Base-by-base conservation (phyloP, 2,329 filamentous ascomycete species). In the Trichoderma lentiforme region DNA sequence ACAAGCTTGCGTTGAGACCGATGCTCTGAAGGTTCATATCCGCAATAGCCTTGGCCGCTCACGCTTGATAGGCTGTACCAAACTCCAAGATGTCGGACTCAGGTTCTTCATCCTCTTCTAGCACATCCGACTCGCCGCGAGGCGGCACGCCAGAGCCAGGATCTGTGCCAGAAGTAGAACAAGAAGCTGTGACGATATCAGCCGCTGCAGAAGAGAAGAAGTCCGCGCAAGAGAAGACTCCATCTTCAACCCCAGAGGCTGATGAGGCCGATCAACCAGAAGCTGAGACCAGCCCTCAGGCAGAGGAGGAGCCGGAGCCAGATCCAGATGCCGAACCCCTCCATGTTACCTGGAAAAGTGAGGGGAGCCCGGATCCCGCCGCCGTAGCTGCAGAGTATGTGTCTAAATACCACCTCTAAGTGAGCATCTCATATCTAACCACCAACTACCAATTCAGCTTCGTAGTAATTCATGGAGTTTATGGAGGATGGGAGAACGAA, bases 281-380 rank as follows among this genome's bases (percentile, higher is more conserved):
- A 32, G 60, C 21, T 34, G 58, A 64, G n/a, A n/a, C 43, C 8
- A 34, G 9, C 15, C 34, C 47, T 32, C 43, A 28, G 18, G 28
- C 12, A 34, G 65, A 72, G 9, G 32, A 61, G 32, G 64, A 72
- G 36, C 34, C 26, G 39, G 66, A 66, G 36, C 34, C 26, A 61
- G 66, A 66, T 24, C 51, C 60, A 66, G 71, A 61, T 56, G 66
- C 71, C n/a, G 65, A 69, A n/a, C 71, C 71, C 26, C 60, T 72
- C 4, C 71, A 72, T 43, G 39, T 72, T n/a, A 36, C 60, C 8
- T 71, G 69, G 69, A 60, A 58, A 53, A 53, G 53, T 5, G 26
- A 34, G 15, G 28, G 15, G 11, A 36, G 9, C 15, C 14, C 36
- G 14, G 51, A 58, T 1, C 3, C 58, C 14, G n/a, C 62, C 12